Evolutionary conservation across 306 rosid species (phyloP), one percentile per base, ranked within the genome.

Genomic region (Notholithocarpus densiflorus): DNA sequence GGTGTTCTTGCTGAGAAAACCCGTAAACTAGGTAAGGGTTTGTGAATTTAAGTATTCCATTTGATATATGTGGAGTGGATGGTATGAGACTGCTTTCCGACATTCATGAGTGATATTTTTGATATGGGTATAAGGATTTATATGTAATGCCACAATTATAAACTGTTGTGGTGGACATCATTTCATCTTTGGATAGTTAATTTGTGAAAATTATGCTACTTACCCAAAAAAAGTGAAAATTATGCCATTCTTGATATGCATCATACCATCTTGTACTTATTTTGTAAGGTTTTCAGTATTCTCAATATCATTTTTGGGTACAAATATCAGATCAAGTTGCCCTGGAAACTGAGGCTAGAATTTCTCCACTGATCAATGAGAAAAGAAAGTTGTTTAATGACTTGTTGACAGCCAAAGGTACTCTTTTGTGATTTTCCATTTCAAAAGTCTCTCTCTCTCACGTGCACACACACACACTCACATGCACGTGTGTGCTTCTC

Each of bases 371-470:
- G 79, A 88, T 93, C 74, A 89, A 81, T 34, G 99, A 93, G 92
- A 93, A 91, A 86, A 89, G 86, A 86, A 90, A 92, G 84, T 74
- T 95, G 91, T 95, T 95, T 92, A 93, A 95, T 84, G 99, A 93
- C 83, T 90, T 95, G 81, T 87, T 95, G 92, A 89, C 99, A 82
- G 89, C 90, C 86, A 95, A 95, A 95, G 99, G 99, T 93, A 55
- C 72, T 77, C 77, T 68, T 81, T 40, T 61, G 43, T 76, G 82
- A 80, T 53, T 75, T 82, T 75, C 74, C 59, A 43, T 73, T 53
- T 53, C 40, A 76, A 78, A 20, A 26, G 54, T 71, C 80, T 66
- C 56, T 68, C 71, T 80, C 62, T 10, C 43, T 56, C 29, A 14
- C 34, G 15, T 34, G 54, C 75, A 1, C 74, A 31, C 12, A 61